Percentiles rank a stretch among this genome's conserved stretches.
Evolutionary conservation across 352 stramenopile genomes (phyloP).

Genomic region (Phytophthora podocarpi): DNA sequence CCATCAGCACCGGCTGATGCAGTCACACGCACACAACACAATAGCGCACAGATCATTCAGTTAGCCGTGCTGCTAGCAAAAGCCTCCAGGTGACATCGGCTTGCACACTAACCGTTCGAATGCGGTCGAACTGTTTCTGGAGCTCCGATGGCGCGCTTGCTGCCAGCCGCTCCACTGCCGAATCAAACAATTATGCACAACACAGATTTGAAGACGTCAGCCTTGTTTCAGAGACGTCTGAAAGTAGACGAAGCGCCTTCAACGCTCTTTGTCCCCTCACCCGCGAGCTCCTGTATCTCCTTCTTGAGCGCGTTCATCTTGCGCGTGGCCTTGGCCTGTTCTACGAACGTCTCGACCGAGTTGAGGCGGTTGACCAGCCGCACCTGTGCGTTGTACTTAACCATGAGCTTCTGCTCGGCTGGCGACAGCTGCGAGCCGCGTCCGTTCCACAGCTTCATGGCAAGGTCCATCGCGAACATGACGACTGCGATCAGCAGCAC

Average conservation of each 20-base stretch:
- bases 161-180: constrained; percentile 68
- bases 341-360: constrained; percentile 89
- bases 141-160: constrained; percentile 65
- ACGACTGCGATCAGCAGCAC: constrained; percentile 69
- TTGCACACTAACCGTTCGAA: constrained; percentile 62
- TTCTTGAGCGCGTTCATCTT: constrained; percentile 89
- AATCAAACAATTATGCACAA: constrained; percentile 9
- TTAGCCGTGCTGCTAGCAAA: neutral
- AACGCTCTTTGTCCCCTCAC: constrained; percentile 30
- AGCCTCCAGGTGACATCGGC: neutral
- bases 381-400: constrained; percentile 81
- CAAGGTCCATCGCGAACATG: constrained; percentile 56
- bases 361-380: constrained; percentile 82
- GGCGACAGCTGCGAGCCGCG: constrained; percentile 58
- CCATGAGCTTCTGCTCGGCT: constrained; percentile 59
- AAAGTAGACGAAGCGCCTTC: neutral
- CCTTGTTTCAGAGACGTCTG: neutral
- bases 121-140: constrained; percentile 76
- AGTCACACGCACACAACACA: neutral
- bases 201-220: constrained; percentile 1
- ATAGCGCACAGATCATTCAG: neutral
- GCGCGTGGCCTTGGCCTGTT: constrained; percentile 85
- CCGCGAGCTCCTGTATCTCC: constrained; percentile 79
- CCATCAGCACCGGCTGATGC: constrained; percentile 63
- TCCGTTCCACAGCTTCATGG: constrained; percentile 59